Percentiles rank a stretch among this genome's conserved stretches.
These are phyloP conservation scores for Pholiota molesta DNA, from an alignment of 768 basidiomycete genomes.

Conservation along the genomic window DNA sequence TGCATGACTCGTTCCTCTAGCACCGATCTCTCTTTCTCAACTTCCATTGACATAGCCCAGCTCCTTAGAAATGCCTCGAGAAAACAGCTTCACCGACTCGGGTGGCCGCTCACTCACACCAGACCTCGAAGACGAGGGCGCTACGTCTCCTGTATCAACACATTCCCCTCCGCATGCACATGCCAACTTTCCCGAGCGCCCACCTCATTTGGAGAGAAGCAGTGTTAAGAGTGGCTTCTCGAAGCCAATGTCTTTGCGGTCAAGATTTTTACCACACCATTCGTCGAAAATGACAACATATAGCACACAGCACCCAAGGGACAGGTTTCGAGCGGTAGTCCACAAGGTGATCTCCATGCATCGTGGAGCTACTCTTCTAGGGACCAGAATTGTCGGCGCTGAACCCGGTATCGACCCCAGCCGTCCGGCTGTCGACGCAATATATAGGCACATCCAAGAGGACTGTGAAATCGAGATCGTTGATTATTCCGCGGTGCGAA, in stretches of 20 bases:
- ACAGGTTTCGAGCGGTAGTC: constrained; percentile 56
- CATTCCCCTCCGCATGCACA: not conserved
- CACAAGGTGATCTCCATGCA: constrained; percentile 67
- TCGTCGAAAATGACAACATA: not conserved
- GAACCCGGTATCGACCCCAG: constrained; percentile 76
- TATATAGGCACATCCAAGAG: constrained; percentile 59
- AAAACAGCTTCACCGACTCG: constrained; percentile 65
- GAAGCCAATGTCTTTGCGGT: constrained; percentile 22
- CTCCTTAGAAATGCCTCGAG: constrained; percentile 51
- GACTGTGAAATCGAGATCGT: constrained; percentile 68
- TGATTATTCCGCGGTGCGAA: constrained; percentile 64
- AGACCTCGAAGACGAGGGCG: constrained; percentile 54
- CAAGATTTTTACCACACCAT: constrained; percentile 17
- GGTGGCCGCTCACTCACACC: constrained; percentile 69
- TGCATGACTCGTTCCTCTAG: not conserved
- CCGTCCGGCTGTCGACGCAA: constrained; percentile 53
- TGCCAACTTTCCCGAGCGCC: not conserved
- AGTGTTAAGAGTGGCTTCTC: constrained; percentile 20
- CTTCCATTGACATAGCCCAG: not conserved
- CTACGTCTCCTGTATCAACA: constrained; percentile 13
- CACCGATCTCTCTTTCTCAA: not conserved
- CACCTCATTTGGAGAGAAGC: constrained; percentile 14
- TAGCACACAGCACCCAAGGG: constrained; percentile 39
- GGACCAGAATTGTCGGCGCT: constrained; percentile 51
- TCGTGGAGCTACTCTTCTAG: constrained; percentile 47